Evolutionary conservation across 1,284 basidiomycete genomes (phyloP).

Genomic region (Papiliotrema terrestris): DNA sequence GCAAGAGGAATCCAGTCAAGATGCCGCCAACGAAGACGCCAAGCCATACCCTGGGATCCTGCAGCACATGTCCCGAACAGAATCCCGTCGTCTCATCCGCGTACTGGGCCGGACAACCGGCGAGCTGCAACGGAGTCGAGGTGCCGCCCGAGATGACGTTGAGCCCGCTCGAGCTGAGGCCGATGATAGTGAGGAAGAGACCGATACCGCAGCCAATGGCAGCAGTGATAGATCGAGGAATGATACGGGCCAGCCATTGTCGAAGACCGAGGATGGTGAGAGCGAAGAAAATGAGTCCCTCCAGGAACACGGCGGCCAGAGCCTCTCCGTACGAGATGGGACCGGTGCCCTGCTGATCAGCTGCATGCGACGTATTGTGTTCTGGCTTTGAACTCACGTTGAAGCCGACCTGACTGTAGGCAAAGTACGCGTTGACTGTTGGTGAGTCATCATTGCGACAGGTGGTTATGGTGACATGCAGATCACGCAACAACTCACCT

Average conservation of each 20-base stretch:
- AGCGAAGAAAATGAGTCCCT: conserved; percentile 81
- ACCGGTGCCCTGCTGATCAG: conserved; percentile 51
- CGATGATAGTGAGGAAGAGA: conserved; percentile 40
- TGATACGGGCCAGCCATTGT: conserved; percentile 83
- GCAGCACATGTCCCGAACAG: conserved; percentile 66
- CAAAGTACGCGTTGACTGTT: conserved; percentile 78
- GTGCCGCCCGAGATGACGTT: conserved; percentile 72
- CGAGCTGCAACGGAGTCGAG: conserved; percentile 71
- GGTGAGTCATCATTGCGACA: not conserved
- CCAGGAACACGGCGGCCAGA: conserved; percentile 80
- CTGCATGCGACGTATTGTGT: not conserved
- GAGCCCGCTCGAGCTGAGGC: conserved; percentile 62
- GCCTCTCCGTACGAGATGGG: conserved; percentile 74
- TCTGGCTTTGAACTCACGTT: conserved; percentile 54
- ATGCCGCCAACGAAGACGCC: conserved; percentile 85
- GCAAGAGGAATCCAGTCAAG: conserved; percentile 70
- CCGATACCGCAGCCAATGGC: conserved; percentile 9
- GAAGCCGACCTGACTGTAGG: conserved; percentile 81
- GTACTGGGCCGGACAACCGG: conserved; percentile 62
- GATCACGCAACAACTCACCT: conserved; percentile 15
- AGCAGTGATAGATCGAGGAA: conserved; percentile 70
- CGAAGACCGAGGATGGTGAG: conserved; percentile 79
- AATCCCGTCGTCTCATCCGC: conserved; percentile 51
- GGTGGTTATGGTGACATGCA: not conserved
- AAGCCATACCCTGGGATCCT: conserved; percentile 78